phyloP scores from a whole-genome alignment of 2,329 filamentous ascomycete genomes.

The Diaporthe helianthi region DNA sequence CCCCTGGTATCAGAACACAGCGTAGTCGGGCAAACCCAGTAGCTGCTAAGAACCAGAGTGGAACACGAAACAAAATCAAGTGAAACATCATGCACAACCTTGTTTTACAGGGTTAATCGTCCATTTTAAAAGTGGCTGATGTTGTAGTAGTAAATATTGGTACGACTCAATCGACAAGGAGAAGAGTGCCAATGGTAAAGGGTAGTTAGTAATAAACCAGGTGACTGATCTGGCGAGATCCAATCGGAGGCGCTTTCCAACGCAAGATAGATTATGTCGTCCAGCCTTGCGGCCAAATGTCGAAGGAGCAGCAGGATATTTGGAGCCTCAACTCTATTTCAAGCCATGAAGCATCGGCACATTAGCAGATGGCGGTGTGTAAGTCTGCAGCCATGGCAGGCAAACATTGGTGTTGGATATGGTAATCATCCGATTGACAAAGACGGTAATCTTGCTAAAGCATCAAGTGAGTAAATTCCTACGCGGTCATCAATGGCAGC shows the following conservation, averaged over 20 bases:
- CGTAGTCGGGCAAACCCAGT: background rate
- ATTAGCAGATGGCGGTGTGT: background rate
- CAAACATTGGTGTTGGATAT: background rate
- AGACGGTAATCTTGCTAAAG: background rate
- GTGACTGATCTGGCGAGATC: background rate
- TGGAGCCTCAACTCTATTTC: background rate
- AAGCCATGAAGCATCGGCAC: background rate
- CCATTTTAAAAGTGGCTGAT: background rate
- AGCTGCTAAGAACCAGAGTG: conserved; percentile 21
- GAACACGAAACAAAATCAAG: conserved; percentile 26
- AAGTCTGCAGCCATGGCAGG: background rate
- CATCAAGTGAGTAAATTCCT: background rate
- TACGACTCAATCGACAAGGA: background rate
- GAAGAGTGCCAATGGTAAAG: too few relatives aligned
- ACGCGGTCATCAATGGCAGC: background rate
- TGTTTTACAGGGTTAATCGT: background rate
- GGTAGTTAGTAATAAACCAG: background rate
- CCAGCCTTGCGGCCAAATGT: too few relatives aligned
- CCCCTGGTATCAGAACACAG: background rate
- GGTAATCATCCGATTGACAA: too few relatives aligned
- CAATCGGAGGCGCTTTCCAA: background rate
- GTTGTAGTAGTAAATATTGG: background rate
- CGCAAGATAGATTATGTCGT: too few relatives aligned
- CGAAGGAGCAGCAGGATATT: too few relatives aligned
- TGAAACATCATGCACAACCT: background rate